phyloP scores from a whole-genome alignment of 2,329 filamentous ascomycete species.

The Dendryphion nanum region DNA sequence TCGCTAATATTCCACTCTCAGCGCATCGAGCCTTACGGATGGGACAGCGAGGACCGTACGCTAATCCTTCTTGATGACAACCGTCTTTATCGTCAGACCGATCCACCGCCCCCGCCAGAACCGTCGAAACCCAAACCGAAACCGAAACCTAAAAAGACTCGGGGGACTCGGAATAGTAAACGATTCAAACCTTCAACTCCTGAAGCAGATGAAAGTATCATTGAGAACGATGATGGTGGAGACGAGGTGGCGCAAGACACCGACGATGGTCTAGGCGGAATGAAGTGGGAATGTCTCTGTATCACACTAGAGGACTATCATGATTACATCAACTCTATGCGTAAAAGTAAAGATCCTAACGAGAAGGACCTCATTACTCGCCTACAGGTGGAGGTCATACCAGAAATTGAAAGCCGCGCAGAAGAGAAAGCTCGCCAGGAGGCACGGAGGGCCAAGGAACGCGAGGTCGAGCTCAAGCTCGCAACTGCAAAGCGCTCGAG shows the following conservation, averaged over 20 bases:
- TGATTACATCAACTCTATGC: slow-evolving; percentile 67
- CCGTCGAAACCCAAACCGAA: slow-evolving; percentile 50
- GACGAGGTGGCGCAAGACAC: not conserved
- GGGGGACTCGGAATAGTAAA: slow-evolving; percentile 65
- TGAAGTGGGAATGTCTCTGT: slow-evolving; percentile 89
- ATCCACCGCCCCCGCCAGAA: slow-evolving; percentile 60
- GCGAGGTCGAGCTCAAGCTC: slow-evolving; percentile 79
- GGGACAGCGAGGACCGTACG: slow-evolving; percentile 80
- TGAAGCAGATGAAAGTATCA: slow-evolving; percentile 40
- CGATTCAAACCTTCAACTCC: slow-evolving; percentile 61
- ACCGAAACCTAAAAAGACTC: slow-evolving; percentile 53
- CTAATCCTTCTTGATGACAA: slow-evolving; percentile 95
- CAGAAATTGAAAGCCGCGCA: slow-evolving; percentile 76
- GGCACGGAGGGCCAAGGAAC: slow-evolving; percentile 74
- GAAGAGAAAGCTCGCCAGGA: slow-evolving; percentile 68
- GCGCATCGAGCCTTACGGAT: slow-evolving; percentile 79
- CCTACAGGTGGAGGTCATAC: slow-evolving; percentile 75
- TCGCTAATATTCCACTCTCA: slow-evolving; percentile 22
- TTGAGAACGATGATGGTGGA: slow-evolving; percentile 23
- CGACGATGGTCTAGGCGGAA: slow-evolving; percentile 69
- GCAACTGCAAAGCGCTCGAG: slow-evolving; percentile 94
- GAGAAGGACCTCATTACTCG: slow-evolving; percentile 75
- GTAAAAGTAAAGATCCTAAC: slow-evolving; percentile 76
- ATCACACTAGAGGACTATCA: slow-evolving; percentile 77
- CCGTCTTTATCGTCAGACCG: slow-evolving; percentile 83